Base-by-base conservation (phyloP, 2,329 filamentous ascomycete species). In the Pseudogymnoascus sp. region DNA sequence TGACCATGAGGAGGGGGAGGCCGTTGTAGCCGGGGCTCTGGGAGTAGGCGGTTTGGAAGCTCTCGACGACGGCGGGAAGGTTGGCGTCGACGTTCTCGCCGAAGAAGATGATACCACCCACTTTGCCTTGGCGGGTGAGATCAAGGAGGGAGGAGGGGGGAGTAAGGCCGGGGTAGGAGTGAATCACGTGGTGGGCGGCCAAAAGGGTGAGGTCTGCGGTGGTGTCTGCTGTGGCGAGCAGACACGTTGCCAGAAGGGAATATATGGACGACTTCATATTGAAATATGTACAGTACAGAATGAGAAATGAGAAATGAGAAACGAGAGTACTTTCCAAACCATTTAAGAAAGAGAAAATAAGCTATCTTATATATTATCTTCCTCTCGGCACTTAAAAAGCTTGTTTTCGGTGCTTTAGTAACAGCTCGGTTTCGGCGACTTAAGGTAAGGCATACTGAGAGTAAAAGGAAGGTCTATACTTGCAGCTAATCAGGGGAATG, bases 81-180 rank as follows among this genome's bases (percentile, higher is more conserved):
- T 70, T 67, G 37, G 62, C 63, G 25, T 65, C 41, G 61, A 72
- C 65, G 59, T 73, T 73, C 22, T 68, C 65, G 4, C 69, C 66
- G 61, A 72, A 72, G 41, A 72, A 63, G 25, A 71, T 68, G 22
- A 72, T 62, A 6, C 71, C 70, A n/a, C 70, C 70, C 28, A 72
- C 70, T 61, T 67, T 67, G 25, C 70, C 70, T 37, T 67, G 43
- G 22, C 62, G 57, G 38, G 71, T 69, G 6, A 72, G 47, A 62
- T 14, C 58, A 57, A 65, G 64, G 7, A 72, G 65, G 22, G 69
- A 61, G 7, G 60, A 25, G 5, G 71, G 69, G 5, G 71, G 70
- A 1, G 63, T 60, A 11, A 66, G 28, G 9, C 70, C 71, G 1
- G 65, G 60, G 41, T 71, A 73, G 9, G 71, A 72, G 65, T 67